Evolutionary conservation across 441 rosid genomes (phyloP).

Genomic region (California macrophylla): DNA sequence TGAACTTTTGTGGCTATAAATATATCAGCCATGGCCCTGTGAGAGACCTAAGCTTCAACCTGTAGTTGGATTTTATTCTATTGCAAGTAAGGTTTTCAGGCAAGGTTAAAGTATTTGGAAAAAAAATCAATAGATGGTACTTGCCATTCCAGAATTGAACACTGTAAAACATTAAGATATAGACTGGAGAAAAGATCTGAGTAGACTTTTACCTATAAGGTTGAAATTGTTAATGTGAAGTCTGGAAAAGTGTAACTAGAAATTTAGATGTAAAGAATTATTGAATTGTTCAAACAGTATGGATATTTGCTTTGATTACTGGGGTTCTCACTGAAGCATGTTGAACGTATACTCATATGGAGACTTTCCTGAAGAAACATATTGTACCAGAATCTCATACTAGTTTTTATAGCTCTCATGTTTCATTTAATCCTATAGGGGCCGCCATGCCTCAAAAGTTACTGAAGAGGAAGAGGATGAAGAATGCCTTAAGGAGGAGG

Average conservation of each 20-base stretch:
- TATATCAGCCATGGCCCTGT: neutral
- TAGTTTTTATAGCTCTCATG: neutral
- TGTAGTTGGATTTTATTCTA: neutral
- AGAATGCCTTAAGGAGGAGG: constrained; percentile 89
- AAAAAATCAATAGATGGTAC: neutral
- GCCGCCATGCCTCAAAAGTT: constrained; percentile 87
- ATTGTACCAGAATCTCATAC: neutral
- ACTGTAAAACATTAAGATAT: neutral
- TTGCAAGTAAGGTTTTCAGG: neutral
- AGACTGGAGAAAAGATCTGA: neutral
- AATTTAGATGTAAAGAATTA: neutral
- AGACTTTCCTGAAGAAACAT: neutral
- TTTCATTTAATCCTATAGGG: constrained; percentile 32
- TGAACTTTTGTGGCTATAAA: neutral
- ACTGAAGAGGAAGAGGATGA: constrained; percentile 98
- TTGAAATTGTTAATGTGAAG: neutral
- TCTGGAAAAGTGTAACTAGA: neutral
- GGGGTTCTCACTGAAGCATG: neutral
- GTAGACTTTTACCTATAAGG: neutral
- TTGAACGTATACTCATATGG: neutral
- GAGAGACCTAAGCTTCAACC: neutral
- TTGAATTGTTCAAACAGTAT: neutral
- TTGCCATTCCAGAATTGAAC: neutral
- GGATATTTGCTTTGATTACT: neutral
- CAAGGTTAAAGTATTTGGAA: neutral